Conservation (phyloP, 306 rosid genomes). For the Potentilla sterilis region DNA sequence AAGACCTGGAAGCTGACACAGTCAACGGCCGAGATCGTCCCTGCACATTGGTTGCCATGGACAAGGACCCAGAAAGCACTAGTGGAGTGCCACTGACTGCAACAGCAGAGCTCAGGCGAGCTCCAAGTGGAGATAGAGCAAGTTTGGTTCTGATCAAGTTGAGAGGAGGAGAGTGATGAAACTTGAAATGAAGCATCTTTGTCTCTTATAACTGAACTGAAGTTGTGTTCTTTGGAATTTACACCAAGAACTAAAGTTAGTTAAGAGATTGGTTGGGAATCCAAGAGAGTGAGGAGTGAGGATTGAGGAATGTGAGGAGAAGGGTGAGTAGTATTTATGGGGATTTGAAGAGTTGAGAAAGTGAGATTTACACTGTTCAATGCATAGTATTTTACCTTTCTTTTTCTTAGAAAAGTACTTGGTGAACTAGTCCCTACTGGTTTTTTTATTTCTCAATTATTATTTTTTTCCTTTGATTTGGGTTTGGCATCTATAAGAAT, state of each 20-base stretch:
- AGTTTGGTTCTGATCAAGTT: slow-evolving; percentile 6
- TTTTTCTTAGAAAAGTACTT: background rate
- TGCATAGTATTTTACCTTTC: background rate
- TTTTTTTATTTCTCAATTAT: too few species aligned
- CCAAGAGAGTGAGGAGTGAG: background rate
- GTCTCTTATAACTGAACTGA: background rate
- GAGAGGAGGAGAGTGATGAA: slow-evolving; percentile 4
- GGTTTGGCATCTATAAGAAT: background rate
- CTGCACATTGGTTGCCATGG: background rate
- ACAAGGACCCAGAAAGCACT: background rate
- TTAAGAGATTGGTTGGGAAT: background rate
- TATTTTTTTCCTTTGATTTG: background rate
- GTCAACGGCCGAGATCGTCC: slow-evolving; percentile 26
- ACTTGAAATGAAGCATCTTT: slow-evolving; percentile 15
- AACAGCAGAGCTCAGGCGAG: background rate
- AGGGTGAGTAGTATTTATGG: slow-evolving; percentile 7
- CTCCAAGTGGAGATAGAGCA: slow-evolving; percentile 4
- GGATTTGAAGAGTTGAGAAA: background rate
- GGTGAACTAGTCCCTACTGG: background rate
- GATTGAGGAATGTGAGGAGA: background rate
- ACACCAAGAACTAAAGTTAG: background rate
- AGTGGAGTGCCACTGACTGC: slow-evolving; percentile 3
- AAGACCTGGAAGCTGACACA: slow-evolving; percentile 17
- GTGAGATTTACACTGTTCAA: background rate
- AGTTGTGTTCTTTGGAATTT: background rate